Percentiles rank a stretch among this genome's conserved stretches.
Conservation (phyloP, 176 grass and related monocot genomes). For the Sorghum bicolor region DNA sequence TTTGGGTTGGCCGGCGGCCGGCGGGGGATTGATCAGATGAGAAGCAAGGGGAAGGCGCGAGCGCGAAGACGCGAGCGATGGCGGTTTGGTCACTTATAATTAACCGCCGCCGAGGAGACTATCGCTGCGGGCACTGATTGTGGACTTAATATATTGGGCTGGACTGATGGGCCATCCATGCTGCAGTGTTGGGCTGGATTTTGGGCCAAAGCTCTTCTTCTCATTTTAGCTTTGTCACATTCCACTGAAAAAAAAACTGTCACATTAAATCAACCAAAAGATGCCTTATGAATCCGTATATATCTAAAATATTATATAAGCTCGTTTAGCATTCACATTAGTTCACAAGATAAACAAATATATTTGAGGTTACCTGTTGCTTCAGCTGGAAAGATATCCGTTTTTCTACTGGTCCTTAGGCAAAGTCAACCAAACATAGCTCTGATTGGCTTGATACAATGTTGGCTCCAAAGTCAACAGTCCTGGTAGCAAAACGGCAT, state of each 20-base stretch:
- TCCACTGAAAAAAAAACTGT: no score
- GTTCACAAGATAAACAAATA: no score
- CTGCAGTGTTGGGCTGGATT: no score
- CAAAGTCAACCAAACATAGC: conserved; percentile 17
- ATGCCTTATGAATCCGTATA: no score
- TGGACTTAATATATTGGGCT: background rate
- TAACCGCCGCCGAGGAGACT: background rate
- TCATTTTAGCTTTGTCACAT: no score
- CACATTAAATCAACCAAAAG: no score
- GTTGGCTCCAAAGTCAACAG: background rate
- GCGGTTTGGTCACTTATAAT: background rate
- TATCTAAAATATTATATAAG: no score
- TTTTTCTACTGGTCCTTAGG: background rate
- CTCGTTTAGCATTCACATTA: no score
- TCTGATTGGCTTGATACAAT: background rate
- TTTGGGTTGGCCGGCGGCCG: background rate
- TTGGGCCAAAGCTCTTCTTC: no score
- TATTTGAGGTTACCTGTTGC: background rate
- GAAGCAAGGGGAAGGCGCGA: background rate
- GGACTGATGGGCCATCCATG: background rate
- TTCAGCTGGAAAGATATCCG: background rate
- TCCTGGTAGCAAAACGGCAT: conserved; percentile 28
- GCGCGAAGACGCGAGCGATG: background rate
- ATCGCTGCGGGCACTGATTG: background rate
- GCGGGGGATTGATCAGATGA: background rate